Percentiles rank a stretch among this genome's conserved stretches.
phyloP scores from a whole-genome alignment of 2,329 filamentous ascomycete species.

The Aureobasidium sp. region DNA sequence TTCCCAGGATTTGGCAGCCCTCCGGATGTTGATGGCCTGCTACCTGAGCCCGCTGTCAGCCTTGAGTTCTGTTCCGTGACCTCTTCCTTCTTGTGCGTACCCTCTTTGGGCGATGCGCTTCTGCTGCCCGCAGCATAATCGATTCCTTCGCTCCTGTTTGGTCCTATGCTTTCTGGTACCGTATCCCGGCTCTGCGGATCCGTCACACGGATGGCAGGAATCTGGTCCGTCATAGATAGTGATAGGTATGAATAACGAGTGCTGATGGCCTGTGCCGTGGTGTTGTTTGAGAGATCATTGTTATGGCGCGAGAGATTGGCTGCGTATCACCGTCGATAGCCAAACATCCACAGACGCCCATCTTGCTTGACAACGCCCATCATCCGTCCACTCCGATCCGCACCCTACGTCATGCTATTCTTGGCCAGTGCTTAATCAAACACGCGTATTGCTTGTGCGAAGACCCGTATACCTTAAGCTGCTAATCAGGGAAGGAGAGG shows the following conservation, averaged over 20 bases:
- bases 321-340: background rate
- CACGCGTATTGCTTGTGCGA: no score
- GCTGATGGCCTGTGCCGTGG: background rate
- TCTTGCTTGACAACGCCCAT: background rate
- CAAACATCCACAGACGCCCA: background rate
- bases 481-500: no score
- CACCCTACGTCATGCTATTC: slow-evolving; percentile 9
- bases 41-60: slow-evolving; percentile 7
- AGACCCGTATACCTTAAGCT: no score
- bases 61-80: background rate
- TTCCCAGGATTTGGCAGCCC: background rate
- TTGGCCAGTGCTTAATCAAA: background rate
- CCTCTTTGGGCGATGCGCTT: slow-evolving; percentile 18
- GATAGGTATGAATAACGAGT: background rate
- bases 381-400: background rate
- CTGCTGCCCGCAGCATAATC: slow-evolving; percentile 9
- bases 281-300: background rate
- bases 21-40: background rate
- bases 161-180: slow-evolving; percentile 16
- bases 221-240: slow-evolving; percentile 25
- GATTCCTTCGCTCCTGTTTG: slow-evolving; percentile 5
- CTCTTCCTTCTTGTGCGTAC: background rate
- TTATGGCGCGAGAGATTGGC: background rate
- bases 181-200: slow-evolving; percentile 31
- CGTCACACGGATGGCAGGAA: slow-evolving; percentile 37